Conservation (phyloP, 2,329 filamentous ascomycete genomes). For the Dactylellina haptotyla region DNA sequence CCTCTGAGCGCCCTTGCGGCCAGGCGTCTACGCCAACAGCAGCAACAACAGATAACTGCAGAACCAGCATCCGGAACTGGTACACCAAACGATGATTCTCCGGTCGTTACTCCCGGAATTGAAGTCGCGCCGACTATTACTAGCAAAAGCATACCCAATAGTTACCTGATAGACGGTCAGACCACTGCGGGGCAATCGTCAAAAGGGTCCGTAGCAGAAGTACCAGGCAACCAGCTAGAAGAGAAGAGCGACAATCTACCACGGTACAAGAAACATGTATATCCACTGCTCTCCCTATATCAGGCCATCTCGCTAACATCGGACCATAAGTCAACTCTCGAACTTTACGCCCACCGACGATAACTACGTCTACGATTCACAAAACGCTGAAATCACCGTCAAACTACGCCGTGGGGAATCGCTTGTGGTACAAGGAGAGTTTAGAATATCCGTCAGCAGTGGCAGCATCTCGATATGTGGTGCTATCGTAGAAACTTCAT, state of each 20-base stretch:
- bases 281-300: conserved; percentile 16
- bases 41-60: conserved; percentile 46
- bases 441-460: conserved; percentile 70
- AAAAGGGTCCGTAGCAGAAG: conserved; percentile 6
- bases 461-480: conserved; percentile 75
- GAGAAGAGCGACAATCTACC: conserved; percentile 15
- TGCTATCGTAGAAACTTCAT: conserved; percentile 68
- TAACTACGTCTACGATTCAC: conserved; percentile 45
- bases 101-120: conserved; percentile 4
- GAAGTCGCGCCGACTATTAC: not conserved
- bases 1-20: conserved; percentile 57
- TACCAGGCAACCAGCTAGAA: not conserved
- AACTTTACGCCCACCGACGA: conserved; percentile 55
- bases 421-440: conserved; percentile 74
- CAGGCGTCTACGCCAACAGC: conserved; percentile 55
- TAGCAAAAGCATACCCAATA: conserved; percentile 11
- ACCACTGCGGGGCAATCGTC: conserved; percentile 5
- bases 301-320: not conserved
- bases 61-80: conserved; percentile 15
- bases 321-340: conserved; percentile 48
- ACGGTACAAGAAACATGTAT: conserved; percentile 49
- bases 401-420: conserved; percentile 61
- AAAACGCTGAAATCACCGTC: conserved; percentile 37
- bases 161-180: not conserved
- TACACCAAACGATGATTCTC: conserved; percentile 30